Percentiles rank a stretch among this genome's conserved stretches.
Evolutionary conservation across 345 rosid species (phyloP).

Genomic region (Populus pruinosa): DNA sequence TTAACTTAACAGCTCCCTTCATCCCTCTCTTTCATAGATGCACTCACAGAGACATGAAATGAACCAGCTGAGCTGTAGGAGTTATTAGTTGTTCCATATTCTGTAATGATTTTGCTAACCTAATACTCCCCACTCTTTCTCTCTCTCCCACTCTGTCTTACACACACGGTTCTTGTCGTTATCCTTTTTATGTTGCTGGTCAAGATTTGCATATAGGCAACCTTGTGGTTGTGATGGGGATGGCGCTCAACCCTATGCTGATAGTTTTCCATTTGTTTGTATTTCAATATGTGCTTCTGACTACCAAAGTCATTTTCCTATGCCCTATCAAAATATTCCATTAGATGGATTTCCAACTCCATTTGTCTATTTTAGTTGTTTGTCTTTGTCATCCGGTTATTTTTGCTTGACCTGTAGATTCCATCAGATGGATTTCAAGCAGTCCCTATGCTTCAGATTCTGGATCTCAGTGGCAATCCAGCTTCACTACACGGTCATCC

Average conservation of each 20-base stretch:
- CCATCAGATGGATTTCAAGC: constrained; percentile 71
- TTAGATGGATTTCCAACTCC: background rate
- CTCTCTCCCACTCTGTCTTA: too few species aligned
- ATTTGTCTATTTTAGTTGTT: background rate
- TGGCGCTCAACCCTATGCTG: background rate
- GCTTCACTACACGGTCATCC: constrained; percentile 53
- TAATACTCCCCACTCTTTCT: too few species aligned
- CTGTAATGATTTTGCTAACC: too few species aligned
- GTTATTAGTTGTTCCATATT: too few species aligned
- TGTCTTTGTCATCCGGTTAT: constrained; percentile 1
- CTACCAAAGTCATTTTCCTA: background rate
- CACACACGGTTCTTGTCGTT: background rate
- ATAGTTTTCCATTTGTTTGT: background rate
- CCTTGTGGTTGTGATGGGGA: background rate
- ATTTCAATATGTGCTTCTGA: background rate
- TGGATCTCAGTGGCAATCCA: constrained; percentile 76
- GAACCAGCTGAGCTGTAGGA: background rate
- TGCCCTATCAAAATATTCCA: background rate
- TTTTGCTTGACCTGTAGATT: constrained; percentile 45
- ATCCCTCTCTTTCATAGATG: too few species aligned
- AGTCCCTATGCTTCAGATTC: constrained; percentile 62
- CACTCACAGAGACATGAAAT: background rate
- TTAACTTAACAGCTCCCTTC: too few species aligned
- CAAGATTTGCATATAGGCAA: background rate
- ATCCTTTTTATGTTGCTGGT: background rate